A percentile compares a stretch with the other conserved stretches of the same genome.
Conservation (phyloP, 805 yeast genomes). For the Limtongia smithiae region DNA sequence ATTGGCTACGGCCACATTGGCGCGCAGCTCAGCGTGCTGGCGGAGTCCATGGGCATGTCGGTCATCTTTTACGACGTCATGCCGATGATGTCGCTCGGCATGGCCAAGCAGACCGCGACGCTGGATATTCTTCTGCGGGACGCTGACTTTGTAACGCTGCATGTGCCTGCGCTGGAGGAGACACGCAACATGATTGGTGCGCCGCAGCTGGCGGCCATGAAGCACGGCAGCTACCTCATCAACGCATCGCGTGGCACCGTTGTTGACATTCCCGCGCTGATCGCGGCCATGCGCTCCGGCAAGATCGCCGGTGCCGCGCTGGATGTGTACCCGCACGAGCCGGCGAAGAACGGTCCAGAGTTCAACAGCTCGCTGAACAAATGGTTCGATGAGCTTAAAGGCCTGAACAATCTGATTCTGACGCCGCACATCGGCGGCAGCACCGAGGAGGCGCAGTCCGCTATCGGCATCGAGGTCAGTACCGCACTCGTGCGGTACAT, state of each 20-base stretch:
- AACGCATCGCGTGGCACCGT: conserved; percentile 98
- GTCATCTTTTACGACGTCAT: conserved; percentile 87
- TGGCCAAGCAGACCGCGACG: conserved; percentile 85
- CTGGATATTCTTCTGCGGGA: conserved; percentile 74
- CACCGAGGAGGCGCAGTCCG: conserved; percentile 97
- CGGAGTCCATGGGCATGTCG: conserved; percentile 97
- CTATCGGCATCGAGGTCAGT: conserved; percentile 94
- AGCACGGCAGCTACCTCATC: conserved; percentile 88
- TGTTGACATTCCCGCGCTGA: conserved; percentile 89
- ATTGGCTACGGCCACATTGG: conserved; percentile 99
- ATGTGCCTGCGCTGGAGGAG: conserved; percentile 92
- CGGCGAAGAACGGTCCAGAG: conserved; percentile 87
- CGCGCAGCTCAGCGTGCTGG: conserved; percentile 90
- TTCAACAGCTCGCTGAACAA: conserved; percentile 70
- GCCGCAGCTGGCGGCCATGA: conserved; percentile 93
- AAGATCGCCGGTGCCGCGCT: conserved; percentile 95
- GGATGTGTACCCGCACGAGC: conserved; percentile 96
- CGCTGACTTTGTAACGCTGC: conserved; percentile 87
- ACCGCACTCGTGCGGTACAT: conserved; percentile 82
- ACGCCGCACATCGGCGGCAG: conserved; percentile 99
- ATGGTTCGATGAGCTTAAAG: conserved; percentile 79
- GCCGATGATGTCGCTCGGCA: conserved; percentile 95
- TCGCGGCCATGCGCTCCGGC: conserved; percentile 87
- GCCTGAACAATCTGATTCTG: conserved; percentile 81
- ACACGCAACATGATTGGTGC: conserved; percentile 85